Evolutionary conservation across 495 filamentous ascomycete genomes (phyloP).

Genomic region (Tricharina praecox): DNA sequence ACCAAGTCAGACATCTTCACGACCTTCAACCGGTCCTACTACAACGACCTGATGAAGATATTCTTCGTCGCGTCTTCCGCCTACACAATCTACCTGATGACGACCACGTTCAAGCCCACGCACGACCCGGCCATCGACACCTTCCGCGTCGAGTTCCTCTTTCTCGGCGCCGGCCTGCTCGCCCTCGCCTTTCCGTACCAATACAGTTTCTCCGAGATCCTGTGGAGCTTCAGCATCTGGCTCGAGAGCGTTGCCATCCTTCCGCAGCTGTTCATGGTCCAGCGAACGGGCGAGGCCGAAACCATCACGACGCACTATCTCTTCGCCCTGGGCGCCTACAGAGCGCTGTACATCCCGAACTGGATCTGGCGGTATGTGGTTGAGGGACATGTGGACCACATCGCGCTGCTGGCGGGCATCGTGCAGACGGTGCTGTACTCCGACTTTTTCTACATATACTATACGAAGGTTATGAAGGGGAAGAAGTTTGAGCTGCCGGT

Average conservation of each 20-base stretch:
- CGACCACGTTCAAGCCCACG: slow-evolving; percentile 84
- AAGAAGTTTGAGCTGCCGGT: slow-evolving; percentile 79
- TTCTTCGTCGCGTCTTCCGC: slow-evolving; percentile 73
- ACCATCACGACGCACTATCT: slow-evolving; percentile 97
- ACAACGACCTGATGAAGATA: slow-evolving; percentile 90
- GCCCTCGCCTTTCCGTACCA: slow-evolving; percentile 66
- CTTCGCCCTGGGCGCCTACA: slow-evolving; percentile 82
- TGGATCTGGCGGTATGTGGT: slow-evolving; percentile 81
- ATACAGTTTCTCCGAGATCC: slow-evolving; percentile 57
- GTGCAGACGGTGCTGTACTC: slow-evolving; percentile 90
- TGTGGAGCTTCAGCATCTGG: slow-evolving; percentile 97
- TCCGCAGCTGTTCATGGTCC: slow-evolving; percentile 93
- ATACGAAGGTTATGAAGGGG: slow-evolving; percentile 79
- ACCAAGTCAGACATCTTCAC: not conserved
- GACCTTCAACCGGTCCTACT: slow-evolving; percentile 58
- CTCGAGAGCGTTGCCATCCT: slow-evolving; percentile 90
- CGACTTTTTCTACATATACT: slow-evolving; percentile 99
- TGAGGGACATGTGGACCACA: slow-evolving; percentile 60
- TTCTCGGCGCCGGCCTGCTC: slow-evolving; percentile 59
- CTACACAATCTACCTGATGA: slow-evolving; percentile 94
- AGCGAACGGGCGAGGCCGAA: slow-evolving; percentile 92
- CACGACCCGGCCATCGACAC: slow-evolving; percentile 92
- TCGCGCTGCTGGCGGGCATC: slow-evolving; percentile 70
- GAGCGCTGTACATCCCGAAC: slow-evolving; percentile 93
- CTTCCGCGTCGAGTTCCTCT: slow-evolving; percentile 84